These are phyloP conservation scores for Pichia thaimueangensis DNA, from an alignment of 805 yeast genomes.

Conservation along the genomic window DNA sequence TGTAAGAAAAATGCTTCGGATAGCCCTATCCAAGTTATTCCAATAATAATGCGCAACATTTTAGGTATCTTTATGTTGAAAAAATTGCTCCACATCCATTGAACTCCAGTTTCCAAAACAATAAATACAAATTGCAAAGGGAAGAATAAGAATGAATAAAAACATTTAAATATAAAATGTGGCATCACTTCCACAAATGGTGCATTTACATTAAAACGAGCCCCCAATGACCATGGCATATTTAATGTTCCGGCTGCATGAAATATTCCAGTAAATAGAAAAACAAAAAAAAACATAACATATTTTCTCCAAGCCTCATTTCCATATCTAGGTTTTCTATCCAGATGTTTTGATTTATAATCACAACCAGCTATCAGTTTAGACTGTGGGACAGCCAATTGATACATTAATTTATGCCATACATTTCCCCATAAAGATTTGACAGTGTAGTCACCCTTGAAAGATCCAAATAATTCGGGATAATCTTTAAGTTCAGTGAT, in stretches of 20 bases:
- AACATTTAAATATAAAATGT: constrained; percentile 9
- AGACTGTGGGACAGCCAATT: constrained; percentile 13
- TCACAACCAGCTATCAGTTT: not conserved
- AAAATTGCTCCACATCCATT: not conserved
- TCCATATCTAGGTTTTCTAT: not conserved
- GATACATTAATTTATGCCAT: constrained; percentile 17
- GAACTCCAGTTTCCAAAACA: constrained; percentile 7
- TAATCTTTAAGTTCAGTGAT: constrained; percentile 6
- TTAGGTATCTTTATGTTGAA: constrained; percentile 4
- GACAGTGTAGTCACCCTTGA: constrained; percentile 12
- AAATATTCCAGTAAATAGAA: constrained; percentile 13
- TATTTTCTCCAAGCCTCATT: not conserved
- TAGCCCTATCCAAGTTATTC: constrained; percentile 12
- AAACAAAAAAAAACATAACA: constrained; percentile 10
- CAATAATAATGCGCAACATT: constrained; percentile 4
- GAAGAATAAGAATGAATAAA: constrained; percentile 16
- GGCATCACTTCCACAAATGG: constrained; percentile 3
- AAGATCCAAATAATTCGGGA: constrained; percentile 15
- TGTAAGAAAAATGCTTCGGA: constrained; percentile 11
- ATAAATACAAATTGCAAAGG: constrained; percentile 15
- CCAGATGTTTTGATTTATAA: constrained; percentile 1
- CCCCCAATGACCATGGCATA: constrained; percentile 11
- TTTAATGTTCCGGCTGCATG: constrained; percentile 15
- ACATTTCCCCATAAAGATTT: constrained; percentile 14
- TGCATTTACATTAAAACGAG: constrained; percentile 12